A percentile compares a stretch with the other conserved stretches of the same genome.
phyloP scores from a whole-genome alignment of 495 filamentous ascomycete genomes.

The Penicillium lagena region DNA sequence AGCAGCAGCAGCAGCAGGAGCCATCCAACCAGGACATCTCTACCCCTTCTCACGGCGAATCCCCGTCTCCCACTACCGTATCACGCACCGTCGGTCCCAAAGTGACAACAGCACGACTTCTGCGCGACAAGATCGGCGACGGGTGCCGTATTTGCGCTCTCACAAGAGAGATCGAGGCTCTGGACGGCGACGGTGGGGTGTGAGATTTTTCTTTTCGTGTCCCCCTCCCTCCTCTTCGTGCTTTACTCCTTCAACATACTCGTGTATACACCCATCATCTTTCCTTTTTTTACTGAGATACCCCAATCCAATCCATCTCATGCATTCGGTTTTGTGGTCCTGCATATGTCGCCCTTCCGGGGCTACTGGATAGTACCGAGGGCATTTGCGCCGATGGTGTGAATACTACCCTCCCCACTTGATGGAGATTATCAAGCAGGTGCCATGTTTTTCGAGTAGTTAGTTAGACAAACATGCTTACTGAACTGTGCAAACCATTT shows the following conservation, averaged over 20 bases:
- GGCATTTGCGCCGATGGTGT: too few relatives aligned
- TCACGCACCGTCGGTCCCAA: slow-evolving; percentile 71
- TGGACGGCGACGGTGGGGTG: slow-evolving; percentile 16
- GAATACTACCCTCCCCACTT: too few relatives aligned
- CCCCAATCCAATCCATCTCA: slow-evolving; percentile 4
- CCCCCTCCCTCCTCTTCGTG: background rate
- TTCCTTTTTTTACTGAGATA: slow-evolving; percentile 25
- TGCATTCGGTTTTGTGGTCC: too few relatives aligned
- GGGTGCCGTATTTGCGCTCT: slow-evolving; percentile 64
- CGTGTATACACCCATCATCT: slow-evolving; percentile 5
- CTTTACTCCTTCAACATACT: slow-evolving; percentile 4
- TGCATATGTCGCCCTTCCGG: too few relatives aligned
- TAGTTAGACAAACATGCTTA: too few relatives aligned
- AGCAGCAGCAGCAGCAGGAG: slow-evolving; percentile 13
- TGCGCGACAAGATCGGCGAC: slow-evolving; percentile 62
- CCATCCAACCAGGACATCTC: slow-evolving; percentile 9
- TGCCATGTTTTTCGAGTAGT: too few relatives aligned
- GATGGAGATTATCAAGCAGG: too few relatives aligned
- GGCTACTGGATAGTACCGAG: too few relatives aligned
- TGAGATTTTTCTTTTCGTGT: slow-evolving; percentile 5
- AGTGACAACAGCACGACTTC: slow-evolving; percentile 78
- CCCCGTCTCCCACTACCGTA: slow-evolving; percentile 20
- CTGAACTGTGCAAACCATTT: too few relatives aligned
- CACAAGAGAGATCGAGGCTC: slow-evolving; percentile 31
- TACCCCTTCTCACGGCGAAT: slow-evolving; percentile 11